Evolutionary conservation across 768 basidiomycete species (phyloP), one percentile per base, ranked within the genome.

Genomic region (Naganishia vaughanmartiniae): DNA sequence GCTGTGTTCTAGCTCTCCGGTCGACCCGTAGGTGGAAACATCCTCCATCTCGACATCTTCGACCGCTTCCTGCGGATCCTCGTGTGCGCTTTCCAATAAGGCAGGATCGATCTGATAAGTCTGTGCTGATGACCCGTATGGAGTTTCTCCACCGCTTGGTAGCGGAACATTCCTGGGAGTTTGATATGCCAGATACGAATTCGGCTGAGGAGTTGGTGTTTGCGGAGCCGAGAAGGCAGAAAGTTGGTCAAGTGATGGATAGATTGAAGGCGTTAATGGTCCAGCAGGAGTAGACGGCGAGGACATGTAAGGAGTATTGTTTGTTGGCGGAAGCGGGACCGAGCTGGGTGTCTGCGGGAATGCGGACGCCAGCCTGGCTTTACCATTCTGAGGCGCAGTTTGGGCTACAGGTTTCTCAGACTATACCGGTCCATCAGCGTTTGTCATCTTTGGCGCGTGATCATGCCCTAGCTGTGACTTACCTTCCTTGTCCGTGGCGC

Each of bases 31-130:
- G 42, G 46, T 45, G 30, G 56, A 57, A 42, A 69, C 48, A 39
- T 69, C 71, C 24, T 68, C 66, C 71, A 72, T 72, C 24, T 66
- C 65, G 9, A 72, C 71, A 48, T 72, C 71, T 31, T 72, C 54
- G 9, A 48, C 15, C 39, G 31, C 31, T 3, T 51, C 39, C 19
- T 57, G 30, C 26, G 30, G 54, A 14, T 60, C 31, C 26, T 33
- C n/a, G 10, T 14, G 36, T 24, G 12, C 39, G 26, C 2, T 42
- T 6, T 42, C 11, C 7, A 63, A 24, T 42, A 63, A 63, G 10
- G 42, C 24, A 63, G 60, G 60, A 63, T 63, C 60, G 42, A 42
- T 63, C 26, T 63, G 42, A 15, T 12, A 63, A n/a, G 60, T 63
- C 5, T 1, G 15, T 34, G 12, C 17, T 7, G 31, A 36, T 57